Evolutionary conservation across 2,329 filamentous ascomycete species (phyloP).

Genomic region (Neurospora crassa): DNA sequence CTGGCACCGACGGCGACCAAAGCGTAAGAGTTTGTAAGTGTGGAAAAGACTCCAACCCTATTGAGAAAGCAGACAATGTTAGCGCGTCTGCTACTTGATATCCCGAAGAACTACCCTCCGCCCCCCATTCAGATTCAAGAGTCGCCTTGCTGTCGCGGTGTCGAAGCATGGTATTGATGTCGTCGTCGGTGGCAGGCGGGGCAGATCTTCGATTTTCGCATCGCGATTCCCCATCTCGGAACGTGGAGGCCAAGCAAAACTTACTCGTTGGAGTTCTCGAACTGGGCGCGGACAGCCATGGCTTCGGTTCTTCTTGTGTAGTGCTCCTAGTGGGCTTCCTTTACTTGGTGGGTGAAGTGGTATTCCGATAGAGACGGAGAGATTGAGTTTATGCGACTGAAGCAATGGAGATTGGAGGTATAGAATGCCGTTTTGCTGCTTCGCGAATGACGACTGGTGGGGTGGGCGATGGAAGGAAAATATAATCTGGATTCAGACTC

Average conservation of each 20-base stretch:
- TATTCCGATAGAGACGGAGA: background rate
- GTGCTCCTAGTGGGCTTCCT: background rate
- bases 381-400: background rate
- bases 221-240: background rate
- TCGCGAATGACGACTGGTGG: background rate
- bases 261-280: slow-evolving; percentile 88
- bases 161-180: slow-evolving; percentile 11
- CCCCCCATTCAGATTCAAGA: slow-evolving; percentile 5
- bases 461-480: background rate
- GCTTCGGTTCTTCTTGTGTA: slow-evolving; percentile 19
- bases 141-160: slow-evolving; percentile 3
- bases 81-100: slow-evolving; percentile 1
- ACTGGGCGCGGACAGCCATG: slow-evolving; percentile 65
- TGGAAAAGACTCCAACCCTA: slow-evolving; percentile 93
- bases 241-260: slow-evolving; percentile 29
- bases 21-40: slow-evolving; percentile 94
- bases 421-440: background rate
- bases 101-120: background rate
- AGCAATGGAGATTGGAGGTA: background rate
- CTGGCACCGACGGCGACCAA: slow-evolving; percentile 89
- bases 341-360: slow-evolving; percentile 1
- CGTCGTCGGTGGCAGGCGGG: background rate
- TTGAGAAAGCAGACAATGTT: slow-evolving; percentile 1
- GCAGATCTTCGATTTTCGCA: background rate
- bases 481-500: background rate